These are phyloP conservation scores for Daldinia bambusicola DNA, from an alignment of 495 filamentous ascomycete species.

Conservation along the genomic window DNA sequence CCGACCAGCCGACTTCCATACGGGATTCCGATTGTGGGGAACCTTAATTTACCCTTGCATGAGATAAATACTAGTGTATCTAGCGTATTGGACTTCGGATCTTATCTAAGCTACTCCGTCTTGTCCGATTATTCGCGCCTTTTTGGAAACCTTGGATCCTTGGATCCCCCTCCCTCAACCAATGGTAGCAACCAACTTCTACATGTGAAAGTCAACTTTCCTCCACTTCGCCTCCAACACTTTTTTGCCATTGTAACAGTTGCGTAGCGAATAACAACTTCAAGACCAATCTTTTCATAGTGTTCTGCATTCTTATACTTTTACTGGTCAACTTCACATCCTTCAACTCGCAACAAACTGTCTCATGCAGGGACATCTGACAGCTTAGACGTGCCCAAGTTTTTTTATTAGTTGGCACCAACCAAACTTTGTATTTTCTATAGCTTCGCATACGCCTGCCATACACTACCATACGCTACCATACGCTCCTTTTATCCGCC, in stretches of 20 bases:
- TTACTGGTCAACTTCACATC: constrained; percentile 28
- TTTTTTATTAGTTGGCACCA: constrained; percentile 36
- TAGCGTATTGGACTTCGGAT: constrained; percentile 18
- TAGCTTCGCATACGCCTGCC: constrained; percentile 1
- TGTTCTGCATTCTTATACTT: constrained; percentile 18
- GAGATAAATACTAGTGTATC: constrained; percentile 7
- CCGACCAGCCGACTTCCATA: constrained; percentile 2
- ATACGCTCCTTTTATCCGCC: constrained; percentile 20
- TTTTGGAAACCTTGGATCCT: not conserved
- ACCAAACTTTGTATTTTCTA: constrained; percentile 13
- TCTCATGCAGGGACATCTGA: constrained; percentile 40
- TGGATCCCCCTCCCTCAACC: constrained; percentile 20
- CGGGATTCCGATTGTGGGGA: constrained; percentile 31
- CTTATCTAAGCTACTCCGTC: constrained; percentile 31
- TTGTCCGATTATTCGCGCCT: constrained; percentile 27
- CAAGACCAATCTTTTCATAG: constrained; percentile 30
- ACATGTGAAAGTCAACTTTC: constrained; percentile 35
- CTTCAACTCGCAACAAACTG: constrained; percentile 11
- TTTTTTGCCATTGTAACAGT: constrained; percentile 25
- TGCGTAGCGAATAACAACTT: not conserved
- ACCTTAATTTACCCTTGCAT: constrained; percentile 35
- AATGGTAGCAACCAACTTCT: constrained; percentile 24
- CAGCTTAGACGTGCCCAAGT: constrained; percentile 28
- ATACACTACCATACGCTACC: not conserved
- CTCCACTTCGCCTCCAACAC: constrained; percentile 26